Base-by-base conservation (phyloP, 176 grass and related monocot genomes). In the Rhynchospora breviuscula region DNA sequence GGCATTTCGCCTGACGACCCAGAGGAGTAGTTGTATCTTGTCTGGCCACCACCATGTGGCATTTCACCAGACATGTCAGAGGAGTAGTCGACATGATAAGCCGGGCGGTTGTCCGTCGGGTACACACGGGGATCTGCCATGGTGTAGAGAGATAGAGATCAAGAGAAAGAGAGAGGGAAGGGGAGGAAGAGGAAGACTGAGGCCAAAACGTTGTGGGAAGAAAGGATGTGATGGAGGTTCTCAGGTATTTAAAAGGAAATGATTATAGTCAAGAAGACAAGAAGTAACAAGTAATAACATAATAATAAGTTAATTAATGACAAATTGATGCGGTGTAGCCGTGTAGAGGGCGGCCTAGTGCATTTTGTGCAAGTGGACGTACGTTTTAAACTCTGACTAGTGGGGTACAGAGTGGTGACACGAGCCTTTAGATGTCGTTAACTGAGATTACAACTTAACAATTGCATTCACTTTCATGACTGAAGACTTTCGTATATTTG, bases 41-140 rank as follows among this genome's bases (percentile, higher is more conserved):
- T 56, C 17, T 82, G 80, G 22, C 21, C 35, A 2, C 11, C 31
- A 8, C 78, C 78, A 52, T n/a, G 80, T 66, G 31, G 80, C 59
- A 82, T 65, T 65, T 82, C 80, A 59, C 80, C 80, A 1, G 80
- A 82, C 80, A 66, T 65, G 57, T 82, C 80, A 10, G 79, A 67
- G 10, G 79, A 46, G 62, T 82, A 82, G 45, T 82, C 80, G 18
- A 82, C 80, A 5, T 67, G 80, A 62, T 82, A 82, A 17, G 6
- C 23, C 3, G 57, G 80, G 6, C 19, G 21, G 35, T 49, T 62
- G 15, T 82, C 80, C 2, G 62, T 23, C 10, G 80, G 61, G 80
- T 67, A 67, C 8, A 54, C 80, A 0, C 45, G 44, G 19, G 18
- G 33, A 43, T 82, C 79, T 7, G 33, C 45, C 80, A 82, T 82